These are phyloP conservation scores for Hypoxylon lenormandii DNA, from an alignment of 495 filamentous ascomycete genomes.

Conservation along the genomic window DNA sequence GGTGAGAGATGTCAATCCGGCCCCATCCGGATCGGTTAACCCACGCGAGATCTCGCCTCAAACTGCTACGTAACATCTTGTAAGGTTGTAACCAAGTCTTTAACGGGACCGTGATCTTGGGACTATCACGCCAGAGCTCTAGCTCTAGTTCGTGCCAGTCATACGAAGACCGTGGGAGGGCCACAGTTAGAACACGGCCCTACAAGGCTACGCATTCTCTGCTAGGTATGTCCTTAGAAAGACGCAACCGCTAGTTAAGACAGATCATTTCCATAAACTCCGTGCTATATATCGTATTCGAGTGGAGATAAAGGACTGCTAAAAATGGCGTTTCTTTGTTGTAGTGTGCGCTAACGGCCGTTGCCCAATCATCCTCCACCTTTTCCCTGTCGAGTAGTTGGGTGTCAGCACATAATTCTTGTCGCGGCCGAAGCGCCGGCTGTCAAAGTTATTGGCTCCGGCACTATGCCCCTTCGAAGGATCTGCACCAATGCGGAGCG, in stretches of 20 bases:
- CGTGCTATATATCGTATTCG: constrained; percentile 41
- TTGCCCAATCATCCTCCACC: constrained; percentile 33
- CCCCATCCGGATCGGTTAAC: constrained; percentile 31
- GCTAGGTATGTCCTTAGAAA: not conserved
- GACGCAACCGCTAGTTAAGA: constrained; percentile 21
- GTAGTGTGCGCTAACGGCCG: constrained; percentile 33
- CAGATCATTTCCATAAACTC: constrained; percentile 16
- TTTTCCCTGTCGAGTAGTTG: constrained; percentile 32
- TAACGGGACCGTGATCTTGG: constrained; percentile 23
- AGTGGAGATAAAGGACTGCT: constrained; percentile 40
- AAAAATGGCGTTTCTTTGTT: constrained; percentile 34
- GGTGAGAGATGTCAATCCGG: constrained; percentile 21
- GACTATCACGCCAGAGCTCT: constrained; percentile 12
- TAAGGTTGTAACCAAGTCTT: constrained; percentile 4
- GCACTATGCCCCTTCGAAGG: constrained; percentile 15
- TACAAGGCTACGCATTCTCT: constrained; percentile 10
- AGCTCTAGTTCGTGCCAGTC: not conserved
- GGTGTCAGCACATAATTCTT: constrained; percentile 33
- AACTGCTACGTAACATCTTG: constrained; percentile 22
- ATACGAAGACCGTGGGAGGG: constrained; percentile 15
- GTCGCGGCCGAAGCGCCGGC: constrained; percentile 26
- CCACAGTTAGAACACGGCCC: not conserved
- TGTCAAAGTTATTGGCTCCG: constrained; percentile 31
- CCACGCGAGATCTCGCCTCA: constrained; percentile 20
- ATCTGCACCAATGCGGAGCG: constrained; percentile 36